Evolutionary conservation across 1,139 yeast species (phyloP), one percentile per base, ranked within the genome.

Genomic region (Pichia sp.): DNA sequence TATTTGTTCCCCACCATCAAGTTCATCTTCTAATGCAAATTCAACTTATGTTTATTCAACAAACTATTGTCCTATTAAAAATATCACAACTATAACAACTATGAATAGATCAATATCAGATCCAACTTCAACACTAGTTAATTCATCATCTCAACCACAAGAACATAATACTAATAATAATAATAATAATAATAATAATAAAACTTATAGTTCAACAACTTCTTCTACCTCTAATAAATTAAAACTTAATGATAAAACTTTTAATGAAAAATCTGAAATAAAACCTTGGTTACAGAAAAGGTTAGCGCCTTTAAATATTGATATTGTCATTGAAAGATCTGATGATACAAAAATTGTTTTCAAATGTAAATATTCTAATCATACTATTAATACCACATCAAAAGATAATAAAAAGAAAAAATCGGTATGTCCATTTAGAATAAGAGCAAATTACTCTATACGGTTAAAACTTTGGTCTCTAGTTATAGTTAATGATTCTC

Each of bases 271-370:
- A 51, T 60, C 67, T 33, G 77, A 74, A 30, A 79, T 82, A 53
- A 82, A 82, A 60, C 86, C 87, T 2, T 82, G 89, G 89, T 60
- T 82, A 38, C 81, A 71, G 55, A 64, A 71, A 34, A 66, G 67
- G 44, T 64, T 73, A 39, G 64, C 67, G 22, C 65, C 70, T 9
- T 69, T 71, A 46, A 85, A 86, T 1, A 75, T 82, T 33, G 69
- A 70, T 45, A 68, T 82, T 20, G 89, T 80, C 6, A 82, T 82
- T 48, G 89, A 81, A 61, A 65, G 92, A 43, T 79, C 86, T 1
- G 92, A 82, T 59, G 73, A 74, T 34, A 67, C 76, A 39, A 82
- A 82, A 61, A 80, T 82, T 35, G 81, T 82, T 20, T 82, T 82
- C 65, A 78, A 80, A 56, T 82, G 92, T 59, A 82, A 80, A 27